Conservation (phyloP, 1,284 basidiomycete genomes). For the Pseudozyma thailandica region DNA sequence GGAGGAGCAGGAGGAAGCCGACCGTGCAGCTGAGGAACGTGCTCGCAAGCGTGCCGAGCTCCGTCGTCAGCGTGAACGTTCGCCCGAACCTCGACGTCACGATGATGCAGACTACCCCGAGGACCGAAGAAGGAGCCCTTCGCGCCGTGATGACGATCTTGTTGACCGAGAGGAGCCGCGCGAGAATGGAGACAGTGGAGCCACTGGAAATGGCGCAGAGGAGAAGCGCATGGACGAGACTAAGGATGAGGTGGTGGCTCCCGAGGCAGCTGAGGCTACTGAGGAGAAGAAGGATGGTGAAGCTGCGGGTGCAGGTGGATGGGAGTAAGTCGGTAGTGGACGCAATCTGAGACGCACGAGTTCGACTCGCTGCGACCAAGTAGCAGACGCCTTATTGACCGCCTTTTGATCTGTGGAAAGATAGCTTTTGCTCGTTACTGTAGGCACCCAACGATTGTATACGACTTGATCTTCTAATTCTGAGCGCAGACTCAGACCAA, state of each 20-base stretch:
- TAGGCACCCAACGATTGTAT: no score
- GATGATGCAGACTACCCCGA: slow-evolving; percentile 43
- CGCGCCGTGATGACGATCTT: slow-evolving; percentile 33
- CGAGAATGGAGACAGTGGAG: slow-evolving; percentile 26
- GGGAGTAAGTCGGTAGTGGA: slow-evolving; percentile 16
- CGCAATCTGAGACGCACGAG: no score
- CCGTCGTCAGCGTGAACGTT: slow-evolving; percentile 42
- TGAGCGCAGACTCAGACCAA: no score
- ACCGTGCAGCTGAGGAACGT: slow-evolving; percentile 49
- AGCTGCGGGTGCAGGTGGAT: slow-evolving; percentile 7
- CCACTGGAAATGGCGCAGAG: not conserved
- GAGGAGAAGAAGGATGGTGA: slow-evolving; percentile 19
- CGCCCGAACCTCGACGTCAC: slow-evolving; percentile 38
- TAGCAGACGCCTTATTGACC: no score
- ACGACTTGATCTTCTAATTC: no score
- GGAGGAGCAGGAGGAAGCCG: slow-evolving; percentile 48
- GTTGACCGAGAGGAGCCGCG: slow-evolving; percentile 30
- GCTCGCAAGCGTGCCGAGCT: slow-evolving; percentile 40
- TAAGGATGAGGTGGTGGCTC: slow-evolving; percentile 18
- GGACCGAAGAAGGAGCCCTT: slow-evolving; percentile 22
- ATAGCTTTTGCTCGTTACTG: no score
- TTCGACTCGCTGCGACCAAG: no score
- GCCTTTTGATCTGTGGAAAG: no score
- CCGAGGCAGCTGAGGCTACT: slow-evolving; percentile 5
- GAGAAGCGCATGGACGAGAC: slow-evolving; percentile 15